These are phyloP conservation scores for Fusarium piperis DNA, from an alignment of 2,329 filamentous ascomycete species.

Conservation along the genomic window DNA sequence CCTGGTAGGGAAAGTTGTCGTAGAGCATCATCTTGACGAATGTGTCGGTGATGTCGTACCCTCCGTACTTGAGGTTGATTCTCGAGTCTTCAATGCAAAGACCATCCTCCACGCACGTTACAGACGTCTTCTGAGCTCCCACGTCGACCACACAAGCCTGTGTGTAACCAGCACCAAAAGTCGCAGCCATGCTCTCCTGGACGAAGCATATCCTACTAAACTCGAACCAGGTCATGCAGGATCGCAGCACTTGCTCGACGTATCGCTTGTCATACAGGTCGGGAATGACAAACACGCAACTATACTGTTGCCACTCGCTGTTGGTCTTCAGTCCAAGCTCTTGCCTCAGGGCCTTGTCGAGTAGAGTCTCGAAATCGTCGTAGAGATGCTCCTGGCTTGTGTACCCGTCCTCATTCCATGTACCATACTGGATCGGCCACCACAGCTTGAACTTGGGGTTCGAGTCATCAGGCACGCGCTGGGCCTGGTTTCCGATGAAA, in stretches of 20 bases:
- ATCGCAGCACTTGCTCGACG: slow-evolving; percentile 84
- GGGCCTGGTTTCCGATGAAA: slow-evolving; percentile 83
- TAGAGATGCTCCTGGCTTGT: slow-evolving; percentile 80
- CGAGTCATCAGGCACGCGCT: slow-evolving; percentile 89
- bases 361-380: slow-evolving; percentile 85
- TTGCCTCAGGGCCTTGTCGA: slow-evolving; percentile 87
- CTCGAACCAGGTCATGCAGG: slow-evolving; percentile 88
- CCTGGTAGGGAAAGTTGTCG: slow-evolving; percentile 93
- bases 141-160: slow-evolving; percentile 96
- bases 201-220: slow-evolving; percentile 93
- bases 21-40: slow-evolving; percentile 99
- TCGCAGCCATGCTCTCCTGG: slow-evolving; percentile 93
- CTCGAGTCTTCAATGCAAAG: slow-evolving; percentile 94
- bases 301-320: slow-evolving; percentile 88
- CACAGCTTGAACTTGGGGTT: slow-evolving; percentile 89
- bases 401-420: slow-evolving; percentile 92
- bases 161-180: slow-evolving; percentile 94
- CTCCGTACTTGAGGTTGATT: slow-evolving; percentile 94
- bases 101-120: slow-evolving; percentile 96
- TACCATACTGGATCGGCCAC: slow-evolving; percentile 89
- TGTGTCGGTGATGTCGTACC: slow-evolving; percentile 89
- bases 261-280: slow-evolving; percentile 97
- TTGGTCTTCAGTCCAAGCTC: slow-evolving; percentile 82
- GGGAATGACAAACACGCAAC: slow-evolving; percentile 95
- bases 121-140: slow-evolving; percentile 95